Evolutionary conservation across 2,329 filamentous ascomycete species (phyloP).

Genomic region (Malbranchea zuffiana): DNA sequence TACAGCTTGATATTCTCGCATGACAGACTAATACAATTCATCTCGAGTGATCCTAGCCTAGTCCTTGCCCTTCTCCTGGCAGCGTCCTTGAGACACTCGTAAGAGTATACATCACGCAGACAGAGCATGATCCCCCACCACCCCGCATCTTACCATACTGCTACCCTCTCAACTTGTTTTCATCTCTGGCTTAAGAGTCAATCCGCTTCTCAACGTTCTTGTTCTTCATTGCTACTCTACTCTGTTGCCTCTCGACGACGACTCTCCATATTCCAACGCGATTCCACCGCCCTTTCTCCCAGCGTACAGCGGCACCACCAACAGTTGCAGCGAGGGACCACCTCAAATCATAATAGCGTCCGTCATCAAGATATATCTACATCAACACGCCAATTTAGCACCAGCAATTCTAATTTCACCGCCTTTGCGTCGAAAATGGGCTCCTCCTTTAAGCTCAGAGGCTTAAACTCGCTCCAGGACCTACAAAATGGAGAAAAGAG

Average conservation of each 20-base stretch:
- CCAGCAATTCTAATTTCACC: too few species aligned
- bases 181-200: background rate
- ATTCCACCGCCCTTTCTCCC: background rate
- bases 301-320: too few species aligned
- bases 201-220: background rate
- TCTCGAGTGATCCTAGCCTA: too few species aligned
- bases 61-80: too few species aligned
- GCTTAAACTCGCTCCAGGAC: constrained; percentile 59
- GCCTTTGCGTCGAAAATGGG: constrained; percentile 22
- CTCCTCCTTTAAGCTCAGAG: constrained; percentile 53
- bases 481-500: constrained; percentile 72
- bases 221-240: background rate
- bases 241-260: background rate
- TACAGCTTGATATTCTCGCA: too few species aligned
- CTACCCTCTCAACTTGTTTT: background rate
- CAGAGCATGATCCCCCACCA: constrained; percentile 8
- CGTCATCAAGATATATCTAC: background rate
- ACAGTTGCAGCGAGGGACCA: too few species aligned
- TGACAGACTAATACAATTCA: too few species aligned
- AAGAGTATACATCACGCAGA: too few species aligned
- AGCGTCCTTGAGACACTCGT: too few species aligned
- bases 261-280: too few species aligned
- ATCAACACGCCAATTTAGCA: constrained; percentile 8
- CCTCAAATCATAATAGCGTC: too few species aligned
- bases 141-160: constrained; percentile 7